phyloP scores from a whole-genome alignment of 169 alveolate genomes.

The Eimeria sp. region DNA sequence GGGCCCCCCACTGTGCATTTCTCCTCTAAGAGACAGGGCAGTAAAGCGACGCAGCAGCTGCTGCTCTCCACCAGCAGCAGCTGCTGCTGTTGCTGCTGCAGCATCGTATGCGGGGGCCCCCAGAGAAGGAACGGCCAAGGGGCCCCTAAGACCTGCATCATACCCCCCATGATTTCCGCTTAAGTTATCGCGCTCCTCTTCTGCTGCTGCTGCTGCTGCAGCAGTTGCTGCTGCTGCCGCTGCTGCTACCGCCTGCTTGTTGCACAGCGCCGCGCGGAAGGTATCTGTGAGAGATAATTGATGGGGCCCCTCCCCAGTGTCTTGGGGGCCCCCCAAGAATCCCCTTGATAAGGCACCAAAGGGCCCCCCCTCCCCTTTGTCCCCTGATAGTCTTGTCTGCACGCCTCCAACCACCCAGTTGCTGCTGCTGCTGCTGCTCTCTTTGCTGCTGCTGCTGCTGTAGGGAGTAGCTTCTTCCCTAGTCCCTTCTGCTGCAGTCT shows the following conservation, averaged over 20 bases:
- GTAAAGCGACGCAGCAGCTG: constrained; percentile 30
- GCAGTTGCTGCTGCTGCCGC: background rate
- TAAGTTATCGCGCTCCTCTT: background rate
- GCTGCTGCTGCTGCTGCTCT: constrained; percentile 33
- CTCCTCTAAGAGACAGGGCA: constrained; percentile 16
- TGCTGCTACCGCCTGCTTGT: background rate
- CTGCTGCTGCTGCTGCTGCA: background rate
- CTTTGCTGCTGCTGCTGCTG: too few relatives aligned
- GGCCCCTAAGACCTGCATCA: background rate
- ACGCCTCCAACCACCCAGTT: background rate
- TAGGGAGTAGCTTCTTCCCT: too few relatives aligned
- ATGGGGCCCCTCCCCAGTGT: background rate
- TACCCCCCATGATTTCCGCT: background rate
- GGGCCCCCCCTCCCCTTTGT: background rate
- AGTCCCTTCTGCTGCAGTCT: background rate
- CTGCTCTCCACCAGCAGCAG: background rate
- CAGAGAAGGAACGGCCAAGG: background rate
- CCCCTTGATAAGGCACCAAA: background rate
- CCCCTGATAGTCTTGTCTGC: background rate
- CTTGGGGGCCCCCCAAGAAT: too few relatives aligned
- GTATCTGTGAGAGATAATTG: background rate
- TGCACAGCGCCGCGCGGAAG: constrained; percentile 15
- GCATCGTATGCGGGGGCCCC: background rate
- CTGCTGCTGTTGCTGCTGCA: background rate
- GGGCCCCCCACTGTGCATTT: background rate